phyloP scores from a whole-genome alignment of 305 asterid species.

The Rubia balearica region DNA sequence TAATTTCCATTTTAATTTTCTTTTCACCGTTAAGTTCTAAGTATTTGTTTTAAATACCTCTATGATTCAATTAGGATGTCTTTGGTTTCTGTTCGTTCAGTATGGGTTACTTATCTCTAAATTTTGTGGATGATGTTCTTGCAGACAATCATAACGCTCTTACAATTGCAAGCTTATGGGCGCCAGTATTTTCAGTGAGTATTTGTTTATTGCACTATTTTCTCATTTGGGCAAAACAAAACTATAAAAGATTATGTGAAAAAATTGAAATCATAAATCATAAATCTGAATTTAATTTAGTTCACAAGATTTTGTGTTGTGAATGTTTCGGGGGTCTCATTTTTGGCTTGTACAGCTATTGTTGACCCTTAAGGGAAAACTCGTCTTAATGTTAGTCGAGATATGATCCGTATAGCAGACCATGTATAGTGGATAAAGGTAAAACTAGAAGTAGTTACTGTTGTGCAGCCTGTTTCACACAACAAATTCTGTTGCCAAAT shows the following conservation, averaged over 20 bases:
- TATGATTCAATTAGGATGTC: neutral
- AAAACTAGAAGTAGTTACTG: neutral
- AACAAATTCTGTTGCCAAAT: neutral
- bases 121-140: constrained; percentile 26
- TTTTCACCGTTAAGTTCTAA: neutral
- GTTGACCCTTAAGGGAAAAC: too few relatives aligned
- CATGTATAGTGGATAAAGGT: too few relatives aligned
- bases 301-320: neutral
- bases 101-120: constrained; percentile 4
- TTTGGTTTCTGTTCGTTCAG: neutral
- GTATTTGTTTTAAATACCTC: neutral
- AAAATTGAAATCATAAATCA: neutral
- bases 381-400: too few relatives aligned
- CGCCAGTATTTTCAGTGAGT: constrained; percentile 83
- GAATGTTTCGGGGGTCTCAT: too few relatives aligned
- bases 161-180: constrained; percentile 83
- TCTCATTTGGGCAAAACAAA: constrained; percentile 6
- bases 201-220: constrained; percentile 14
- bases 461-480: neutral
- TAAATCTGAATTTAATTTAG: neutral
- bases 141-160: constrained; percentile 89
- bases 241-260: neutral
- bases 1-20: neutral
- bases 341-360: too few relatives aligned
- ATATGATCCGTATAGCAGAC: too few relatives aligned